Percentiles rank a stretch among this genome's conserved stretches.
Evolutionary conservation across 306 rosid genomes (phyloP).

Genomic region (Alnus glutinosa): DNA sequence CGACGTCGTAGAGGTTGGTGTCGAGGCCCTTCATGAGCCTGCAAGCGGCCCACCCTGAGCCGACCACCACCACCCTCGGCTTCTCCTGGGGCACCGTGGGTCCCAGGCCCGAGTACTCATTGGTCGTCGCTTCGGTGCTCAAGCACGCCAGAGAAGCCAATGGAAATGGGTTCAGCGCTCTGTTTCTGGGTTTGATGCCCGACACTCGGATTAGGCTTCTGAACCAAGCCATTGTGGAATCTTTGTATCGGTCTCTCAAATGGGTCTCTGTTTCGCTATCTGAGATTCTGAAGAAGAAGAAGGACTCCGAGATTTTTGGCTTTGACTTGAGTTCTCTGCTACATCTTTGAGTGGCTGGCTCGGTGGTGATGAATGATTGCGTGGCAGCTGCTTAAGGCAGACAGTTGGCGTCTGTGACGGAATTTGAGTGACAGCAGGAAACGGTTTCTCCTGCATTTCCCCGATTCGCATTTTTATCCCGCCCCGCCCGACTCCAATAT

Average conservation of each 20-base stretch:
- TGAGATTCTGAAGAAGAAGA: conserved; percentile 19
- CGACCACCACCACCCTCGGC: conserved; percentile 88
- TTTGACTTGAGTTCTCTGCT: background rate
- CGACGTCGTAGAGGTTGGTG: conserved; percentile 67
- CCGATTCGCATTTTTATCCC: too few relatives aligned
- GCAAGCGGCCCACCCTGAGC: conserved; percentile 96
- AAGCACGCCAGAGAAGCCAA: conserved; percentile 39
- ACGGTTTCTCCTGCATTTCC: too few relatives aligned
- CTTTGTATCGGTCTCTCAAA: background rate
- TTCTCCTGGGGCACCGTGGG: conserved; percentile 71
- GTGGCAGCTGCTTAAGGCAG: background rate
- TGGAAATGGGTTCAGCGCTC: conserved; percentile 27
- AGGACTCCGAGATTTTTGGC: background rate
- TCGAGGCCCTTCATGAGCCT: conserved; percentile 82
- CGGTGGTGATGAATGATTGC: background rate
- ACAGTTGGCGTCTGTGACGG: background rate
- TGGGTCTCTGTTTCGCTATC: conserved; percentile 26
- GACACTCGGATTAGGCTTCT: conserved; percentile 53
- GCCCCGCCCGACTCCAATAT: too few relatives aligned
- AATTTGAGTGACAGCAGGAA: background rate
- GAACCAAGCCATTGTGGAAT: conserved; percentile 53
- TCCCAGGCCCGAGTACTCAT: conserved; percentile 38
- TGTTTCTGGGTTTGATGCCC: conserved; percentile 30
- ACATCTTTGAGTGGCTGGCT: background rate
- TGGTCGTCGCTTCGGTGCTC: conserved; percentile 33